These are phyloP conservation scores for Pseudonectria foliicola DNA, from an alignment of 2,329 filamentous ascomycete species.

Conservation along the genomic window DNA sequence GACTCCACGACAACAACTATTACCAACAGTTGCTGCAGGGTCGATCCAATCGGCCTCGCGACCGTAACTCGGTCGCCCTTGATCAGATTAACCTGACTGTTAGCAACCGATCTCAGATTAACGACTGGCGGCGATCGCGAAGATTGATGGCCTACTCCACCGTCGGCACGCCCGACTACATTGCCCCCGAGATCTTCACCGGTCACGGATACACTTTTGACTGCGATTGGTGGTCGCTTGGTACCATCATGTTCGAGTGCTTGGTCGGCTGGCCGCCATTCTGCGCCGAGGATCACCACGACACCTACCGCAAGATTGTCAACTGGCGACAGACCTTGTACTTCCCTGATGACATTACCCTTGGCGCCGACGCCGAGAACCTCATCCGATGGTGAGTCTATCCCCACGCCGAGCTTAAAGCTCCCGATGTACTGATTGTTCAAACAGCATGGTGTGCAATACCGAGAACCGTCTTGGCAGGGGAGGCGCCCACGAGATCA, in stretches of 20 bases:
- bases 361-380: constrained; percentile 83
- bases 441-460: constrained; percentile 78
- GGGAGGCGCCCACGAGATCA: constrained; percentile 84
- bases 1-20: constrained; percentile 95
- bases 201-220: constrained; percentile 93
- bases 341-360: constrained; percentile 90
- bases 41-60: constrained; percentile 62
- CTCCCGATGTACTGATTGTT: constrained; percentile 7
- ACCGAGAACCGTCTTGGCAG: constrained; percentile 85
- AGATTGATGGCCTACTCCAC: constrained; percentile 96
- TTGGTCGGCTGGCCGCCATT: constrained; percentile 98
- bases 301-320: constrained; percentile 98
- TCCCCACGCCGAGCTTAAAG: not conserved
- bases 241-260: constrained; percentile 99
- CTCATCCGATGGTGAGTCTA: constrained; percentile 76
- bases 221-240: constrained; percentile 98
- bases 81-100: constrained; percentile 98
- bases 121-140: constrained; percentile 95
- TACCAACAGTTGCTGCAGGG: constrained; percentile 93
- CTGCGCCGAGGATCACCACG: constrained; percentile 94
- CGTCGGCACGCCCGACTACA: constrained; percentile 96
- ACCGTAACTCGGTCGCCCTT: constrained; percentile 89
- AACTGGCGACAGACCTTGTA: constrained; percentile 95
- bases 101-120: constrained; percentile 95
- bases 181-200: constrained; percentile 96